Percentiles rank a stretch among this genome's conserved stretches.
Conservation (phyloP, 2,329 filamentous ascomycete species). For the Paecilomyces fulvus region DNA sequence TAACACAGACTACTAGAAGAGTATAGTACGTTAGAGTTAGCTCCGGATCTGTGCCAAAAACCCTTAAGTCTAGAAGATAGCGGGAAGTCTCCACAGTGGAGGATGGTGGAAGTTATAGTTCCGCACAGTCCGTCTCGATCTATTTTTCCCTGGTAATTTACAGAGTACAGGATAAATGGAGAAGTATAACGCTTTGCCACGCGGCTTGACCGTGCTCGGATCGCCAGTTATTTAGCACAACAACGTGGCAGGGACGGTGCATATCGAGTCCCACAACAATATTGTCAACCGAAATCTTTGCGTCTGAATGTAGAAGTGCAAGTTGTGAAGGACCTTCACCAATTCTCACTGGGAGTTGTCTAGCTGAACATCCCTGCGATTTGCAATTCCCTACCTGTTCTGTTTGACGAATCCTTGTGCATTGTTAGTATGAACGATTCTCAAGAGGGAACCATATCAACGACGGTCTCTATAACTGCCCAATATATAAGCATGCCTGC, state of each 20-base stretch:
- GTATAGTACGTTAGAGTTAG: background rate
- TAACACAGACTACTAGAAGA: background rate
- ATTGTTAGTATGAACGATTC: too few relatives aligned
- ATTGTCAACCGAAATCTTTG: too few relatives aligned
- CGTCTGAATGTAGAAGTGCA: too few relatives aligned
- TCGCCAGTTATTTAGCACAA: background rate
- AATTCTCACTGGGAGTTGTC: too few relatives aligned
- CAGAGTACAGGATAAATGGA: background rate
- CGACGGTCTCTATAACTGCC: background rate
- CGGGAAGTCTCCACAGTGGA: background rate
- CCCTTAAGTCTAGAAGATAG: background rate
- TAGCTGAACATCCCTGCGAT: too few relatives aligned
- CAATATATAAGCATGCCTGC: background rate
- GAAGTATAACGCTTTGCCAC: too few relatives aligned
- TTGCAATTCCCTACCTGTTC: too few relatives aligned
- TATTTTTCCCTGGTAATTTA: background rate
- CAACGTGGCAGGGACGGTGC: background rate
- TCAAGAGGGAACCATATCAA: too few relatives aligned
- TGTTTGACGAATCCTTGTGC: too few relatives aligned
- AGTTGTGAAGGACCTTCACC: too few relatives aligned
- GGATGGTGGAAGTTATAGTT: background rate
- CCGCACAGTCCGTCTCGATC: background rate
- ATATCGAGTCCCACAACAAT: background rate
- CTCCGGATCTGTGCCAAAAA: background rate
- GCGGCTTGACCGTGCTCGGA: background rate